A percentile compares a stretch with the other conserved stretches of the same genome.
These are phyloP conservation scores for Pisolithus tinctorius DNA, from an alignment of 768 basidiomycete genomes.

Conservation along the genomic window DNA sequence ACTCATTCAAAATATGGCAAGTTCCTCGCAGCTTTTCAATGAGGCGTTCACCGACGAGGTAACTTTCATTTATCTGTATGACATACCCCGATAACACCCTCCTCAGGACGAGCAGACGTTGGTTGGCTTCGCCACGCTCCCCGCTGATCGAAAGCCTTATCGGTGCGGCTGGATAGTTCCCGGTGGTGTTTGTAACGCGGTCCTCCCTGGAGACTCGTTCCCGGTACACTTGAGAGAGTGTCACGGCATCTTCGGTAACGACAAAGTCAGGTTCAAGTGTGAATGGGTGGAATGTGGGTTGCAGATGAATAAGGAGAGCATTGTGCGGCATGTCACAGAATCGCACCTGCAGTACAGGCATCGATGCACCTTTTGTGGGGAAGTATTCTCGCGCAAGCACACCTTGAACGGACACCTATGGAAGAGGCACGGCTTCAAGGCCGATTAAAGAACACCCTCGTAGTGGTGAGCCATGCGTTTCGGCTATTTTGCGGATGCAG, in stretches of 20 bases:
- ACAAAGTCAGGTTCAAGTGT: slow-evolving; percentile 5
- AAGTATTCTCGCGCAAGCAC: slow-evolving; percentile 21
- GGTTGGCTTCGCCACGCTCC: not conserved
- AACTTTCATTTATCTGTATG: not conserved
- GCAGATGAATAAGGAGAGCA: slow-evolving; percentile 23
- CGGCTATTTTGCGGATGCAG: not conserved
- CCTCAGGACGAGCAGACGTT: not conserved
- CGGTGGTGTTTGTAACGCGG: not conserved
- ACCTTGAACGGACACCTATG: slow-evolving; percentile 12
- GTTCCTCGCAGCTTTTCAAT: not conserved
- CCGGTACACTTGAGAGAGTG: slow-evolving; percentile 15
- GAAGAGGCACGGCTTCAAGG: not conserved
- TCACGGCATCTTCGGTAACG: slow-evolving; percentile 17
- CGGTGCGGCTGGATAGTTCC: slow-evolving; percentile 13
- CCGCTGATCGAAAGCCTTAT: slow-evolving; percentile 5
- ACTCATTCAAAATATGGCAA: too few relatives aligned
- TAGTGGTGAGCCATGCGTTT: not conserved
- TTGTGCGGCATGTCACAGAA: slow-evolving; percentile 21
- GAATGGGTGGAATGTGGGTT: slow-evolving; percentile 13
- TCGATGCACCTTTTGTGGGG: slow-evolving; percentile 12
- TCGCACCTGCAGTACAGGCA: slow-evolving; percentile 15
- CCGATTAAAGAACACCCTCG: not conserved
- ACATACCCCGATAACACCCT: not conserved
- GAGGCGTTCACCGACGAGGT: not conserved
- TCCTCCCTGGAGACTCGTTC: slow-evolving; percentile 6